Conservation (phyloP, 352 stramenopile species). For the Globisporangium polare region DNA sequence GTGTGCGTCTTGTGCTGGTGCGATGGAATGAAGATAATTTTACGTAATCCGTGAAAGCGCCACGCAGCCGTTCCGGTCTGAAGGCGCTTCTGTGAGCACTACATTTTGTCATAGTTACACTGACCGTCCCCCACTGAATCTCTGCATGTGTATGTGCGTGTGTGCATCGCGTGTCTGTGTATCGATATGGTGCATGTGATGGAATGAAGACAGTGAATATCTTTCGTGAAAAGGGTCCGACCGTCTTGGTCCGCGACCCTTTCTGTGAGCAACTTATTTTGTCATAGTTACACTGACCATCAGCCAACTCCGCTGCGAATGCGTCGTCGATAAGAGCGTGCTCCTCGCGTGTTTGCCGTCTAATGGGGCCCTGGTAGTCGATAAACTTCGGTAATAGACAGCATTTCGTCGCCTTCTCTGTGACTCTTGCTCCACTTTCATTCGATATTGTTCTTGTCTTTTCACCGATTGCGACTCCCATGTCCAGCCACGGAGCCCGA, state of each 20-base stretch:
- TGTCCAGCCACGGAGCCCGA: neutral
- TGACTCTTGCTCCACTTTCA: neutral
- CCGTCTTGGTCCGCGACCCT: slow-evolving; percentile 41
- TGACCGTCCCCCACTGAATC: slow-evolving; percentile 31
- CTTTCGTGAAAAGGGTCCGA: slow-evolving; percentile 39
- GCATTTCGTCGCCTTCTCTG: too few species aligned
- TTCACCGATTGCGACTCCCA: slow-evolving; percentile 7
- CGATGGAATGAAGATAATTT: slow-evolving; percentile 20
- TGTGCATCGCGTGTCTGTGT: neutral
- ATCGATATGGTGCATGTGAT: slow-evolving; percentile 14
- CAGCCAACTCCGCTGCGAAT: slow-evolving; percentile 6
- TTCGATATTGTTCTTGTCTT: neutral
- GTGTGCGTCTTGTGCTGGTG: neutral
- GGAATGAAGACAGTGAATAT: slow-evolving; percentile 48
- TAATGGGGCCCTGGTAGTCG: neutral
- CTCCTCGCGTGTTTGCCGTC: neutral
- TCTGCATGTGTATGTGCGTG: neutral
- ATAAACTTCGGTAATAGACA: too few species aligned
- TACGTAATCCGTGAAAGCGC: slow-evolving; percentile 19
- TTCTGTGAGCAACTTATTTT: slow-evolving; percentile 62
- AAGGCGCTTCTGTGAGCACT: slow-evolving; percentile 31
- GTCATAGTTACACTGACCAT: slow-evolving; percentile 81
- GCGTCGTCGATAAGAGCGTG: neutral
- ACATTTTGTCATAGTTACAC: slow-evolving; percentile 59
- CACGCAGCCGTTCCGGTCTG: slow-evolving; percentile 19